Base-by-base conservation (phyloP, 345 rosid species). In the Lepidium africanum region DNA sequence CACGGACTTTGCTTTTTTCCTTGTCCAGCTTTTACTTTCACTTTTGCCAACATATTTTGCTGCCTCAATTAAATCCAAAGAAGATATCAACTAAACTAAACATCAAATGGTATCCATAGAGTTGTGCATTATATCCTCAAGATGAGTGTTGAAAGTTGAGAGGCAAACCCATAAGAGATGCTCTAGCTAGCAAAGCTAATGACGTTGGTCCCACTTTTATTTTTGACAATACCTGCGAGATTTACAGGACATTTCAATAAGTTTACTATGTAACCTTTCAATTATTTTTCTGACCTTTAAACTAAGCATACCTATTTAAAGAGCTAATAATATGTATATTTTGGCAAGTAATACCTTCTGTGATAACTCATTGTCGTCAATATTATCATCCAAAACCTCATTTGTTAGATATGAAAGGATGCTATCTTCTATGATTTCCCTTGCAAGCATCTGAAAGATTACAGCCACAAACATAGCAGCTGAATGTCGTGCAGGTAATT, bases 21-120 rank as follows among this genome's bases (percentile, higher is more conserved):
- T 82, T 7, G 85, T 73, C 96, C 92, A 90, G 83, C 82, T 84
- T 75, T 84, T 92, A 65, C 83, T 90, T 80, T 90, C 96, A 76
- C 93, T 83, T 74, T 92, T 92, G 59, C 96, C 92, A 65, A 88
- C 96, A 82, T 87, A 90, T 77, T 86, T 92, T 56, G 93, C 98
- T 92, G 82, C 43, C 37, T 36, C 67, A 74, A 70, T 49, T 58
- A 57, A 46, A 49, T 63, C 11, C 54, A 59, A 56, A 43, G 9
- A 62, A 77, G 36, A 59, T 27, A 60, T 57, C 67, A 53, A 51
- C 52, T 67, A 57, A 41, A 55, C 47, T 6, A 72, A 40, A 40
- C 61, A 43, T 42, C 62, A 74, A 54, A 38, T 40, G 52, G 39
- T 23, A 63, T 63, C 27, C 37, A 40, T 19, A 32, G 23, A 69